Evolutionary conservation across 495 filamentous ascomycete genomes (phyloP).

Genomic region (Podospora tetraspora): DNA sequence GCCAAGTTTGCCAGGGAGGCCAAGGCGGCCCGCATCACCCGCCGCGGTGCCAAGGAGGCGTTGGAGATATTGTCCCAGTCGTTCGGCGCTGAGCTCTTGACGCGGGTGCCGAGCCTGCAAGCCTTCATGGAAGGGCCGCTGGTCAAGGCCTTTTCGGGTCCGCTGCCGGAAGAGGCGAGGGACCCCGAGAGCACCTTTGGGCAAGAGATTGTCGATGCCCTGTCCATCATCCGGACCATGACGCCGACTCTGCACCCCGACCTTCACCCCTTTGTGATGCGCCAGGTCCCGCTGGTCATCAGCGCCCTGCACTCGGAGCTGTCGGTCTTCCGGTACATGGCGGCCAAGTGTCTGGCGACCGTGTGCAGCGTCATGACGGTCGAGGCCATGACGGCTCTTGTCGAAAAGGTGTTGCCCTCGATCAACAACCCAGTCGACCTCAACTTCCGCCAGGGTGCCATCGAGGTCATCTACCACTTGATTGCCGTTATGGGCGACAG

Average conservation of each 20-base stretch:
- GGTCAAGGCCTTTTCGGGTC: slow-evolving; percentile 63
- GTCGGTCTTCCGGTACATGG: slow-evolving; percentile 90
- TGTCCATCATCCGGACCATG: slow-evolving; percentile 88
- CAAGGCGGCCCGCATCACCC: slow-evolving; percentile 77
- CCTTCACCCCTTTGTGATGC: slow-evolving; percentile 70
- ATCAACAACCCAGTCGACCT: slow-evolving; percentile 85
- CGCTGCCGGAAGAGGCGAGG: slow-evolving; percentile 63
- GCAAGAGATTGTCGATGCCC: slow-evolving; percentile 86
- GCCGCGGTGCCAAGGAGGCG: slow-evolving; percentile 89
- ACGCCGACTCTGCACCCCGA: slow-evolving; percentile 72
- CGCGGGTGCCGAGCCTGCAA: slow-evolving; percentile 72
- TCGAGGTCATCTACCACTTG: slow-evolving; percentile 90
- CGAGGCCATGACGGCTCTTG: slow-evolving; percentile 90
- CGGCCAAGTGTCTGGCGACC: slow-evolving; percentile 95
- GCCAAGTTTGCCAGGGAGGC: slow-evolving; percentile 82
- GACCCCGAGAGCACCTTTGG: slow-evolving; percentile 67
- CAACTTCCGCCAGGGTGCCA: slow-evolving; percentile 81
- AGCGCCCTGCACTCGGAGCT: slow-evolving; percentile 79
- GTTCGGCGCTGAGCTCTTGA: slow-evolving; percentile 72
- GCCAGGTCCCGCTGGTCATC: slow-evolving; percentile 78
- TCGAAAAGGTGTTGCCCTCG: slow-evolving; percentile 84
- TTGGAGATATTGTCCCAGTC: slow-evolving; percentile 77
- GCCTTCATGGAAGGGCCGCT: slow-evolving; percentile 76
- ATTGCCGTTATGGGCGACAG: slow-evolving; percentile 97
- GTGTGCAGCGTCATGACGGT: slow-evolving; percentile 94